Evolutionary conservation across 345 rosid genomes (phyloP).

Genomic region (Lenwebbia sp.): DNA sequence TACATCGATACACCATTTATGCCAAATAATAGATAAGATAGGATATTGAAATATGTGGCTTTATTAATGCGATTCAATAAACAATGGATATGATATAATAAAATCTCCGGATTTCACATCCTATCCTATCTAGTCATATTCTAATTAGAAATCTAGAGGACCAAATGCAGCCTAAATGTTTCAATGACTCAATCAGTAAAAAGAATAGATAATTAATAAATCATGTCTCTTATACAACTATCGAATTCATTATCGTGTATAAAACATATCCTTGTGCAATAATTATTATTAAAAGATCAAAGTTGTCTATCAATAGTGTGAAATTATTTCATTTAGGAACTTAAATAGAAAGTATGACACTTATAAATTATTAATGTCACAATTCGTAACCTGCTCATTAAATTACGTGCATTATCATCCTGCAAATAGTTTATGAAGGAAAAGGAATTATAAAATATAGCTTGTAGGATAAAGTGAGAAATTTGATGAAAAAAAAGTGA

Average conservation of each 20-base stretch:
- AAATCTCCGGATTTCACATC: too few relatives aligned
- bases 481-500: background rate
- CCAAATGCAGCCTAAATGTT: accelerated
- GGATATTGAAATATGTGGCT: too few relatives aligned
- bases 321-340: background rate
- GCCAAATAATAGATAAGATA: too few relatives aligned
- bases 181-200: background rate
- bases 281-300: background rate
- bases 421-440: background rate
- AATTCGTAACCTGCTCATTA: background rate
- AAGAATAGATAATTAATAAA: background rate
- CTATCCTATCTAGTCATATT: too few relatives aligned
- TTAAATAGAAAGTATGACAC: background rate
- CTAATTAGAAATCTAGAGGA: too few relatives aligned
- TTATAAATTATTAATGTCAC: background rate
- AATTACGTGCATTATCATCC: background rate
- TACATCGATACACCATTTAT: too few relatives aligned
- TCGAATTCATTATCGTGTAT: too few relatives aligned
- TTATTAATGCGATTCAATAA: too few relatives aligned
- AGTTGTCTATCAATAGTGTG: background rate
- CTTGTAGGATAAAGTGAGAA: background rate
- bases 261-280: too few relatives aligned
- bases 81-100: too few relatives aligned
- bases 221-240: background rate
- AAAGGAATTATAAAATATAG: background rate